Base-by-base conservation (phyloP, 2,329 filamentous ascomycete species). In the Colletotrichum orbiculare region DNA sequence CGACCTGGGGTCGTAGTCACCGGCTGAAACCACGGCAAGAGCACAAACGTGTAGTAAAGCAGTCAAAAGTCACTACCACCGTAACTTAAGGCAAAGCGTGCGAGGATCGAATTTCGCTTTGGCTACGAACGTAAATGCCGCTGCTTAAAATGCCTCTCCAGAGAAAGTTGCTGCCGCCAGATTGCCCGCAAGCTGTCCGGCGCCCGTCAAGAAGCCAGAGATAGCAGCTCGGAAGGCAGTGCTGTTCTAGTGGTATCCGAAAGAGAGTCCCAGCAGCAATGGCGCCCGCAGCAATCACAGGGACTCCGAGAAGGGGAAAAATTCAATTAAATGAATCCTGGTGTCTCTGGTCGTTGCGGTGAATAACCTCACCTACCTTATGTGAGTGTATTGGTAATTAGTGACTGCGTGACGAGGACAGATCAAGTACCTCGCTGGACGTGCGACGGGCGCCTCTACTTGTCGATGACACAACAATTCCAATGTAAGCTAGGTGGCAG, bases 281-380 rank as follows among this genome's bases (percentile, higher is more conserved):
- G 39, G 35, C 63, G 63, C 63, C 63, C 58, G 63, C 52, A 62
- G 52, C 53, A 33, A 25, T 25, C 25, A 25, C 25, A 25, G 25
- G 41, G 57, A 65, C 46, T 17, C 39, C 47, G 46, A 34, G 52
- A 48, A 39, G 52, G 46, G 39, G 52, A 42, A 57, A 65, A 57
- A 66, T 63, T 57, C 52, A 63, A 63, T 63, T 48, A 45, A 63
- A 37, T 66, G 58, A 59, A 66, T 52, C 47, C 25, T 58, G 17
- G 42, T 43, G 35, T 66, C 47, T 53, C 52, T 56, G 41, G 37
- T 57, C 48, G 59, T 56, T 63, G 58, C 58, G 63, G 63, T 62
- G 63, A 66, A 56, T 25, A 49, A 46, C n/a, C 42, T n/a, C 42
- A 8, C 42, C 13, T 43, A 17, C 17, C 17, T 17, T 17, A 13